Evolutionary conservation across 192 early-diverging fungal genomes (phyloP).

Genomic region (Coemansia sp.): DNA sequence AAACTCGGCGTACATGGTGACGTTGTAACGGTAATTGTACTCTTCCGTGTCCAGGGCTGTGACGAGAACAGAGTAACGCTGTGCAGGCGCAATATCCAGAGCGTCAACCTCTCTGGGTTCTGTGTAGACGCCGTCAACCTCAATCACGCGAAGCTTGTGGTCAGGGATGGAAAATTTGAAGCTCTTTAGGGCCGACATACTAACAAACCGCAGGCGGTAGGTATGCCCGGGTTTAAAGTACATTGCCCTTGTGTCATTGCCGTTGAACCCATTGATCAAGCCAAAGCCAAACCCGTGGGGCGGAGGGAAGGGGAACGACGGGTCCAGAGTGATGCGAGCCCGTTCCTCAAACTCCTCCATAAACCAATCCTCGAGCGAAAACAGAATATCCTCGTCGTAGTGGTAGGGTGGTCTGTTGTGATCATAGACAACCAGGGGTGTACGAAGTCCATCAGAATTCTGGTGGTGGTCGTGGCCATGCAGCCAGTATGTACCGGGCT

Average conservation of each 20-base stretch:
- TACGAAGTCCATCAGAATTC: conserved; percentile 77
- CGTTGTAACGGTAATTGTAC: conserved; percentile 67
- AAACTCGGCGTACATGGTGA: conserved; percentile 55
- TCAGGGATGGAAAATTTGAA: conserved; percentile 72
- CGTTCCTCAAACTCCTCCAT: conserved; percentile 54
- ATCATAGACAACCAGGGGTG: conserved; percentile 65
- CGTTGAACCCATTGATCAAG: conserved; percentile 37
- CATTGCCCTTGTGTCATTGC: conserved; percentile 50
- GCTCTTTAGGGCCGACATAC: conserved; percentile 63
- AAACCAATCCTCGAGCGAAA: conserved; percentile 71
- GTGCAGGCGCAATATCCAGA: conserved; percentile 62
- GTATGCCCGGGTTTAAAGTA: conserved; percentile 67
- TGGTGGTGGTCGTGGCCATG: conserved; percentile 67
- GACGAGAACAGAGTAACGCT: conserved; percentile 75
- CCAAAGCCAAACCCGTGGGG: conserved; percentile 55
- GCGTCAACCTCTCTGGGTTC: conserved; percentile 52
- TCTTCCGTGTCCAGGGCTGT: conserved; percentile 54
- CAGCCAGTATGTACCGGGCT: conserved; percentile 81
- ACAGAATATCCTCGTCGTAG: conserved; percentile 62
- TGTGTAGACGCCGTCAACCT: conserved; percentile 68
- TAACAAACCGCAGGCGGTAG: conserved; percentile 76
- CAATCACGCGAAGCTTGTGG: conserved; percentile 73
- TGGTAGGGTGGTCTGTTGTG: conserved; percentile 31
- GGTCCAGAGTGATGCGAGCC: conserved; percentile 46
- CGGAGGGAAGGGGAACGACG: conserved; percentile 53